A percentile compares a stretch with the other conserved stretches of the same genome.
phyloP scores from a whole-genome alignment of 768 basidiomycete species.

The Amanita muscaria region DNA sequence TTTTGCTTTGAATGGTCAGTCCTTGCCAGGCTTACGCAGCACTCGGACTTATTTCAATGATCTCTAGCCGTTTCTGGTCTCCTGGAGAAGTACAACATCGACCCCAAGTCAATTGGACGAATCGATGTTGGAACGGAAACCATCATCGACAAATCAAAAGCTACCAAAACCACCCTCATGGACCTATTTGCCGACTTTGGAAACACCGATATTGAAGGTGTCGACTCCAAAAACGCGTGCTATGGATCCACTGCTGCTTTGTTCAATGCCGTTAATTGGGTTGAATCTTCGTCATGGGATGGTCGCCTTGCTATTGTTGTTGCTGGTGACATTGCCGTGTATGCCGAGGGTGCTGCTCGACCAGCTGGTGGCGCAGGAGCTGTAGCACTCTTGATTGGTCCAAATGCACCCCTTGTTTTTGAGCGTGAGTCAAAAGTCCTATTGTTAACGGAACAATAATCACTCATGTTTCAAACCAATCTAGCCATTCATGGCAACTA shows the following conservation, averaged over 20 bases:
- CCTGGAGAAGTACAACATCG: slow-evolving; percentile 89
- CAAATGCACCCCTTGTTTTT: slow-evolving; percentile 88
- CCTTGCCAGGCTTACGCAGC: not conserved
- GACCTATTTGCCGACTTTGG: slow-evolving; percentile 90
- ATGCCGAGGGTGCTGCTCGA: slow-evolving; percentile 90
- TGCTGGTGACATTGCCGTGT: slow-evolving; percentile 94
- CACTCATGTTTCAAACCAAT: slow-evolving; percentile 10
- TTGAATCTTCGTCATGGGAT: slow-evolving; percentile 94
- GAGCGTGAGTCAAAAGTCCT: slow-evolving; percentile 62
- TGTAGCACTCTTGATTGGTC: slow-evolving; percentile 90
- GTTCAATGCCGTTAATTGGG: slow-evolving; percentile 98
- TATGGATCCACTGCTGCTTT: slow-evolving; percentile 98
- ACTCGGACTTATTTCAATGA: not conserved
- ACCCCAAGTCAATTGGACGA: slow-evolving; percentile 93
- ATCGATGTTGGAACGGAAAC: slow-evolving; percentile 99
- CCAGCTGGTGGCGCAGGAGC: slow-evolving; percentile 98
- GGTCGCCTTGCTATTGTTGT: slow-evolving; percentile 97
- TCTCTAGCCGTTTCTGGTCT: slow-evolving; percentile 75
- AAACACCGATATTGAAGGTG: slow-evolving; percentile 96
- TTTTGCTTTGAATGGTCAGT: slow-evolving; percentile 84
- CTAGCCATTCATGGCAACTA: slow-evolving; percentile 91
- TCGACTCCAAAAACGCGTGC: slow-evolving; percentile 99
- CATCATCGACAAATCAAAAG: slow-evolving; percentile 99
- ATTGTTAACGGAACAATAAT: slow-evolving; percentile 4
- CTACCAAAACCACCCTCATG: slow-evolving; percentile 97